Evolutionary conservation across 352 stramenopile species (phyloP).

Genomic region (Phytophthora syringae): DNA sequence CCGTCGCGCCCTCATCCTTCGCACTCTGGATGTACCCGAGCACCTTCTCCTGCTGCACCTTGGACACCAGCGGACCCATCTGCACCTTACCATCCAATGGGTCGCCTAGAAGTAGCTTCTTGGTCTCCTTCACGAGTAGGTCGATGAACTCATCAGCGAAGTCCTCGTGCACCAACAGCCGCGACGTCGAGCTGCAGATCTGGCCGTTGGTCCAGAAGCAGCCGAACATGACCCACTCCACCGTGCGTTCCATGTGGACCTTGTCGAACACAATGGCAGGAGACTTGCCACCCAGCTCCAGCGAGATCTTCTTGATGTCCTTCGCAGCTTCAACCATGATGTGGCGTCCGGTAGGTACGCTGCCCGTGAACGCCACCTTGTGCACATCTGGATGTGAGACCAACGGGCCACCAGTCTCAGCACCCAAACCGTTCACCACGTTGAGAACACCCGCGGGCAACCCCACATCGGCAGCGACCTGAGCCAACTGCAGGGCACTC

Average conservation of each 20-base stretch:
- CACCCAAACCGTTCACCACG: slow-evolving; percentile 65
- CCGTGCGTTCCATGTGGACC: slow-evolving; percentile 67
- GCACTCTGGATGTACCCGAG: slow-evolving; percentile 77
- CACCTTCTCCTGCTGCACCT: slow-evolving; percentile 80
- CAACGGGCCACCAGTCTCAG: slow-evolving; percentile 43
- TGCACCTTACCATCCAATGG: slow-evolving; percentile 47
- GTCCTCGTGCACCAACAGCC: slow-evolving; percentile 87
- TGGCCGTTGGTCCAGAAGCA: slow-evolving; percentile 90
- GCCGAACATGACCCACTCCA: slow-evolving; percentile 48
- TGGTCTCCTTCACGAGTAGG: slow-evolving; percentile 49
- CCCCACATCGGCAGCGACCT: slow-evolving; percentile 80
- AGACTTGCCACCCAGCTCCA: slow-evolving; percentile 83
- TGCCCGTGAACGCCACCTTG: slow-evolving; percentile 87
- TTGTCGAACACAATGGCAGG: slow-evolving; percentile 72
- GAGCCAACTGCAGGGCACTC: slow-evolving; percentile 87
- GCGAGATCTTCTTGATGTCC: slow-evolving; percentile 77
- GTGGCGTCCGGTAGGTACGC: slow-evolving; percentile 60
- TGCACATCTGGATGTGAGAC: slow-evolving; percentile 59
- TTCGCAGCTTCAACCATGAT: slow-evolving; percentile 55
- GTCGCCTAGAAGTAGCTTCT: slow-evolving; percentile 61
- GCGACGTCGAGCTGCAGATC: slow-evolving; percentile 79
- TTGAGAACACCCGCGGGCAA: slow-evolving; percentile 86
- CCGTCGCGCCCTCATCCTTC: slow-evolving; percentile 78
- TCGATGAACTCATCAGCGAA: slow-evolving; percentile 88
- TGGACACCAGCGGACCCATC: slow-evolving; percentile 65